Evolutionary conservation across 306 rosid species (phyloP).

Genomic region (Quercus mongolica): DNA sequence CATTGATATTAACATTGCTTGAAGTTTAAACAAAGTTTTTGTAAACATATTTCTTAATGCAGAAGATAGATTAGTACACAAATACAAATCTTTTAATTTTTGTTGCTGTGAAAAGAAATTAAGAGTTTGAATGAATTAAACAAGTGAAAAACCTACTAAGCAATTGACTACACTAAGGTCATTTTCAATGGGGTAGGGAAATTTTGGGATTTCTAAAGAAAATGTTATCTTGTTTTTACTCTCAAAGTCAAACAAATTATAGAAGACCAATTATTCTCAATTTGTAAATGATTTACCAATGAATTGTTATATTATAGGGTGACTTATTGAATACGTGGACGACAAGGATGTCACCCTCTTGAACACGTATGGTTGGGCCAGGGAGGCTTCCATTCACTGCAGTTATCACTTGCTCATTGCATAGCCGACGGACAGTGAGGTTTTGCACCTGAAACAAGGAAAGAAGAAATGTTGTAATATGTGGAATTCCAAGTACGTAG

Average conservation of each 20-base stretch:
- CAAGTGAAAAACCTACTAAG: background rate
- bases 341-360: slow-evolving; percentile 47
- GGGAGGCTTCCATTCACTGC: slow-evolving; percentile 49
- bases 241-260: slow-evolving; percentile 21
- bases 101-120: background rate
- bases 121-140: background rate
- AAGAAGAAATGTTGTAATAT: background rate
- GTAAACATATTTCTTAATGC: no score
- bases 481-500: background rate
- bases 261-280: background rate
- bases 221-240: slow-evolving; percentile 16
- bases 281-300: slow-evolving; percentile 37
- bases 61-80: no score
- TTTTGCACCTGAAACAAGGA: slow-evolving; percentile 33
- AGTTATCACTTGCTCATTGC: slow-evolving; percentile 38
- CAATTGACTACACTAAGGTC: slow-evolving; percentile 21
- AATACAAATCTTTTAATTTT: no score
- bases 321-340: slow-evolving; percentile 48
- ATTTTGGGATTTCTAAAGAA: background rate
- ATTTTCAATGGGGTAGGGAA: background rate
- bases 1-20: no score
- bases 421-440: slow-evolving; percentile 28
- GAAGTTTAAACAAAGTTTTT: no score
- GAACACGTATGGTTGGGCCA: slow-evolving; percentile 41
- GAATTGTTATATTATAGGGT: slow-evolving; percentile 51